Evolutionary conservation across 2,329 filamentous ascomycete genomes (phyloP), one percentile per base, ranked within the genome.

Genomic region (Claviceps monticola): DNA sequence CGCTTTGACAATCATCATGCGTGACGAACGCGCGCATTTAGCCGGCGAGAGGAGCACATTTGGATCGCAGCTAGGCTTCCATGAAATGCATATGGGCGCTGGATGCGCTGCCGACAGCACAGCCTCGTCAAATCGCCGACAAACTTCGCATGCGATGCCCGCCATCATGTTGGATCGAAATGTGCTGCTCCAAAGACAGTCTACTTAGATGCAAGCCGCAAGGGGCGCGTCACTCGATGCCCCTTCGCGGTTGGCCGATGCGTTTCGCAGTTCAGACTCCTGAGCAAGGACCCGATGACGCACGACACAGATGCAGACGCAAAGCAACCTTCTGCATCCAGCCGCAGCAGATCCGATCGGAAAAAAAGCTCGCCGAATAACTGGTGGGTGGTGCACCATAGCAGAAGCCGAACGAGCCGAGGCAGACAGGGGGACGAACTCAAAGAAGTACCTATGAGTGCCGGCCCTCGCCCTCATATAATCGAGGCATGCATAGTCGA

Each of bases 361-460:
- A 42, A 45, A 36, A 29, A 36, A 23, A 26, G 34, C 34, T 51
- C 29, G 48, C 52, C 52, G 41, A 51, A 29, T 11, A 34, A 34
- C 9, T 34, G 29, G 29, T 49, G 49, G 49, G 52, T 53, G 49
- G 29, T 53, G 46, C 49, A 53, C 49, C 23, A 41, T 34, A 44
- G 34, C 34, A 13, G 13, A 29, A 50, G 51, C 51, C 48, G 48
- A 44, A 43, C 21, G 43, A 41, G 42, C 23, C 11, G 14, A 38
- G 38, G 38, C 13, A 7, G 26, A 37, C 23, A n/a, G 23, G n/a
- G 8, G n/a, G 21, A 34, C 29, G 9, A 11, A 29, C 29, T 29
- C 9, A 29, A 29, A 29, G 8, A 29, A 29, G 29, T 29, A 29
- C 19, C 19, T 19, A 19, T 13, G 42, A 46, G 36, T 7, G 19